Evolutionary conservation across 768 basidiomycete species (phyloP).

Genomic region (Chlorophyllum brunneum): DNA sequence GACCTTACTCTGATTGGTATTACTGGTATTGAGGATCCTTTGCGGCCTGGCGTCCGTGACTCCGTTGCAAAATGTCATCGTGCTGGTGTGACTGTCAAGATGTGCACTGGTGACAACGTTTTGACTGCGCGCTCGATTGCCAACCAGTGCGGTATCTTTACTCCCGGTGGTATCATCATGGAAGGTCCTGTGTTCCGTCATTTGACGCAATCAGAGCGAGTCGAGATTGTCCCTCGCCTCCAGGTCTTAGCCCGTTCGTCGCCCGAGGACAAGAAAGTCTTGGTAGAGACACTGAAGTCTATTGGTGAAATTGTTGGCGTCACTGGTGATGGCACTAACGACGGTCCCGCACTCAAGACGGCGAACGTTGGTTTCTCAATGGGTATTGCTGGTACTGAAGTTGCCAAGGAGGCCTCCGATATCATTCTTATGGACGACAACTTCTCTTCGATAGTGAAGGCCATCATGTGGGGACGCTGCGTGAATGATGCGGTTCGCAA

Average conservation of each 20-base stretch:
- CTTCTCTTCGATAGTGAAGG: conserved; percentile 93
- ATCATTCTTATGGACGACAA: conserved; percentile 99
- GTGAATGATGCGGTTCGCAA: conserved; percentile 98
- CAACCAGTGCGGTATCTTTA: conserved; percentile 92
- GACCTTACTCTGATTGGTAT: conserved; percentile 87
- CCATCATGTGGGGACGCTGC: conserved; percentile 98
- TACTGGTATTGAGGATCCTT: conserved; percentile 94
- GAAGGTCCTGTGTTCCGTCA: conserved; percentile 93
- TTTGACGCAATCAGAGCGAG: conserved; percentile 63
- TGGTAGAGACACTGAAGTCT: conserved; percentile 83
- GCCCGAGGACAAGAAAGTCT: conserved; percentile 92
- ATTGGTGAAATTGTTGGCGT: conserved; percentile 93
- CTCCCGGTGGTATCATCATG: conserved; percentile 93
- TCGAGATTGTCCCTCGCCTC: conserved; percentile 84
- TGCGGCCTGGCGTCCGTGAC: conserved; percentile 84
- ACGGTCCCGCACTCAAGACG: conserved; percentile 93
- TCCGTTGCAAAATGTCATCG: conserved; percentile 84
- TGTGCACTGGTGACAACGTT: conserved; percentile 98
- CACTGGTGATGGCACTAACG: conserved; percentile 98
- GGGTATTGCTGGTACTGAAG: conserved; percentile 96
- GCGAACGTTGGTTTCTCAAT: conserved; percentile 97
- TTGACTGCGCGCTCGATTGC: conserved; percentile 96
- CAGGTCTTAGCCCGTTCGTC: conserved; percentile 98
- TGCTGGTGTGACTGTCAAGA: conserved; percentile 93
- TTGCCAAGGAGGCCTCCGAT: conserved; percentile 98